These are phyloP conservation scores for Leishmania arabica DNA, from an alignment of 208 protist species.

Conservation along the genomic window DNA sequence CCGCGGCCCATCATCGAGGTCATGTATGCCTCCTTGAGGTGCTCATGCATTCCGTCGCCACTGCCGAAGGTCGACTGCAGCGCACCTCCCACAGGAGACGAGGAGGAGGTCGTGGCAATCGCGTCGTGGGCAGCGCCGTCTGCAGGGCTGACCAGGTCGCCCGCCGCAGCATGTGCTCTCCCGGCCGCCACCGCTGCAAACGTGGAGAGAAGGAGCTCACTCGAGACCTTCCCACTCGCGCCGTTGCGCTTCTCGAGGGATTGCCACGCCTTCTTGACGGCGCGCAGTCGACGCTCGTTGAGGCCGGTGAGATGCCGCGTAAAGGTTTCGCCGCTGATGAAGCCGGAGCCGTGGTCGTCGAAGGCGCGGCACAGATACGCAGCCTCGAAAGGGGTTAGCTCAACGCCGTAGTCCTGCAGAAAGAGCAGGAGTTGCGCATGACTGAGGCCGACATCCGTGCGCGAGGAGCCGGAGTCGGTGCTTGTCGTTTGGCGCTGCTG, in stretches of 20 bases:
- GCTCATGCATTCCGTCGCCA: constrained; percentile 2
- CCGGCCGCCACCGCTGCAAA: constrained; percentile 6
- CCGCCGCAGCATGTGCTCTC: constrained; percentile 1
- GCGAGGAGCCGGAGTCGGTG: background rate
- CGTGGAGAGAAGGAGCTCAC: constrained; percentile 37
- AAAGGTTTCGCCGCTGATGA: constrained; percentile 63
- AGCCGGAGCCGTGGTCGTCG: constrained; percentile 53
- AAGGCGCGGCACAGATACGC: constrained; percentile 79
- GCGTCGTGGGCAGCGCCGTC: constrained; percentile 2
- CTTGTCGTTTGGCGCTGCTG: constrained; percentile 22
- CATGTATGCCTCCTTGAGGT: constrained; percentile 19
- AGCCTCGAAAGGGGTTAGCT: constrained; percentile 50
- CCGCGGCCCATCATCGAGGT: constrained; percentile 11
- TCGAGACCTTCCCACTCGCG: constrained; percentile 29
- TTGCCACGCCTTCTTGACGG: constrained; percentile 67
- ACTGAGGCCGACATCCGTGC: constrained; percentile 34
- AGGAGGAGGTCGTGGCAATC: background rate
- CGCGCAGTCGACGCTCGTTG: constrained; percentile 69
- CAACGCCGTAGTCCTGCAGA: constrained; percentile 47
- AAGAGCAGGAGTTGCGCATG: constrained; percentile 59
- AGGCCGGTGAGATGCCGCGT: constrained; percentile 80
- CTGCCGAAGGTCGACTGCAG: constrained; percentile 26
- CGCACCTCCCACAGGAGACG: constrained; percentile 1
- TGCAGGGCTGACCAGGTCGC: background rate
- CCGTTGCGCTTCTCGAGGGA: constrained; percentile 42